phyloP scores from a whole-genome alignment of 306 rosid species.

The Castanospermum australe region DNA sequence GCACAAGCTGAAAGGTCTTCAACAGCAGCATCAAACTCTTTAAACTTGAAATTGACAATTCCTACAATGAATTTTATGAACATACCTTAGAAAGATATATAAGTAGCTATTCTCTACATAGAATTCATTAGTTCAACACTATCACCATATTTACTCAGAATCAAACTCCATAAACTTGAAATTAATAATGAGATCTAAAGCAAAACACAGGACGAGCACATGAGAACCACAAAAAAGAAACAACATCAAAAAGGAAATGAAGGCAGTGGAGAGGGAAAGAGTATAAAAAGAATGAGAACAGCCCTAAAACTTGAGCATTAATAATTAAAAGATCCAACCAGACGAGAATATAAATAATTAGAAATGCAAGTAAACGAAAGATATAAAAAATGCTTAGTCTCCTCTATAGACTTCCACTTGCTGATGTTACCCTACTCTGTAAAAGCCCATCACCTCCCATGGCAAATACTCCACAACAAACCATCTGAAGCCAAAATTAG shows the following conservation, averaged over 20 bases:
- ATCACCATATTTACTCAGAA: conserved; percentile 16
- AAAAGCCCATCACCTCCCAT: not conserved
- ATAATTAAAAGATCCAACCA: not conserved
- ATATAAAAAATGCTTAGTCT: not conserved
- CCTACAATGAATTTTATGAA: conserved; percentile 45
- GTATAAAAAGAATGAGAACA: not conserved
- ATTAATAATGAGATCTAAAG: not conserved
- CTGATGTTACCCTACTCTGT: not conserved
- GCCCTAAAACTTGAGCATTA: not conserved
- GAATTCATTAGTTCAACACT: not conserved
- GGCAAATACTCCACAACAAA: not conserved
- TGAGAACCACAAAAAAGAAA: not conserved
- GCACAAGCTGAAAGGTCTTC: conserved; percentile 76
- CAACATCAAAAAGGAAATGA: not conserved
- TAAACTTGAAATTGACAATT: conserved; percentile 82
- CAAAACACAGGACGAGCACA: not conserved
- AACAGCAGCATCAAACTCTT: conserved; percentile 71
- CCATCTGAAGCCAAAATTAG: not conserved
- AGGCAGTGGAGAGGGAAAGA: not conserved
- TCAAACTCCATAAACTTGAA: conserved; percentile 10
- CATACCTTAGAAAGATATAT: conserved; percentile 8
- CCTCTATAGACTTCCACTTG: not conserved
- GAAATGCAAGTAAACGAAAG: not conserved
- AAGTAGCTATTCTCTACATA: not conserved
- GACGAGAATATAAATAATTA: not conserved